phyloP scores from a whole-genome alignment of 1,284 basidiomycete species.

The Phenoliferia sp. region DNA sequence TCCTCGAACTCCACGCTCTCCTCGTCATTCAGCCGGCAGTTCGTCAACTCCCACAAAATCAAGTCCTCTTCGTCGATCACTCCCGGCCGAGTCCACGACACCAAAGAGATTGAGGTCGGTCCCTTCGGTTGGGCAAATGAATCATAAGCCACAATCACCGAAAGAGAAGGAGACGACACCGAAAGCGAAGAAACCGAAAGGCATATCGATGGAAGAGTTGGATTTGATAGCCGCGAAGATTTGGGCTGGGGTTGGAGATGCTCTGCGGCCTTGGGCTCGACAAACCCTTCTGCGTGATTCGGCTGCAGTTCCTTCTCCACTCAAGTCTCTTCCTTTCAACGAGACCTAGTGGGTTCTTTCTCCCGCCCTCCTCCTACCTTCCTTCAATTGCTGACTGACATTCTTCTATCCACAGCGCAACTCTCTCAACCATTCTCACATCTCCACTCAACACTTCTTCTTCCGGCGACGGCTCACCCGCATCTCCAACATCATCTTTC shows the following conservation, averaged over 20 bases:
- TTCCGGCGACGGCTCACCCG: background rate
- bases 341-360: conserved; percentile 14
- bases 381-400: background rate
- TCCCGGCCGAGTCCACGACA: background rate
- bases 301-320: background rate
- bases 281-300: background rate
- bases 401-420: conserved; percentile 2
- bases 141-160: background rate
- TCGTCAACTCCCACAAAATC: too few species aligned
- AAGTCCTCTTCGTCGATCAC: too few species aligned
- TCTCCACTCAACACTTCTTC: too few species aligned
- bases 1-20: too few species aligned
- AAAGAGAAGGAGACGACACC: background rate
- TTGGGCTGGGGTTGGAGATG: conserved; percentile 3
- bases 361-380: too few species aligned
- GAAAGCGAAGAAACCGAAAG: background rate
- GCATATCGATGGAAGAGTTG: conserved; percentile 5
- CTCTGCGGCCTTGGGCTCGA: conserved; percentile 8
- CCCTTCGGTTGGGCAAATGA: too few species aligned
- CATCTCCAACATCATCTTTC: conserved; percentile 10
- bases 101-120: background rate
- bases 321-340: background rate
- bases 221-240: conserved; percentile 5
- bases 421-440: conserved; percentile 6
- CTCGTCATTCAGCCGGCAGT: too few species aligned